Base-by-base conservation (phyloP, 1,284 basidiomycete species). In the Bjerkandera adusta region DNA sequence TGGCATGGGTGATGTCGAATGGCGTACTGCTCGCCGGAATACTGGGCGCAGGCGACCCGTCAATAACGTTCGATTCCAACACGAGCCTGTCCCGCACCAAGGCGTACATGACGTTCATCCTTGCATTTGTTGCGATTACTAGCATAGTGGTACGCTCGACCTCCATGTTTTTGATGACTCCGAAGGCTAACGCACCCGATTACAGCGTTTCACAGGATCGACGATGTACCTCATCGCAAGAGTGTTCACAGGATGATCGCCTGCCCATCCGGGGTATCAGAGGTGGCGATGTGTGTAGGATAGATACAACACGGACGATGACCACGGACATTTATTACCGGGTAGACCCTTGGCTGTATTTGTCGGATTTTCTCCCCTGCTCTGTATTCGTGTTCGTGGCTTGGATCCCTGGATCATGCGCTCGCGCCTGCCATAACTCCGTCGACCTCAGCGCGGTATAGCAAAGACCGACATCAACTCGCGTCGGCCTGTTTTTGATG, bases 1-100 rank as follows among this genome's bases (percentile, higher is more conserved):
- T 98, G 40, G 76, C 81, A 3, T 96, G 93, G 85, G 83, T 91
- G 2, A 62, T 95, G 46, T 85, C 88, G 21, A 94, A 95, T 63
- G 89, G 84, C 2, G 55, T 92, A 35, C 72, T 93, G n/a, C 67
- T 92, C 27, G 75, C 83, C 20, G 72, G 71, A 8, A 92, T 97
- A 47, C 68, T 97, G 20, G 81, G 85, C 5, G 85, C 85, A 15
- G 73, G 79, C 39, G 70, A 79, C 45, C 66, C 82, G 0, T 72
- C 76, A 3, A 70, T 68, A 36, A 86, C 89, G 0, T 94, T 96
- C 66, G 71, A 68, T 21, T 64, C 69, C 12, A 68, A 73, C 29
- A 66, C 66, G 3, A 69, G 75, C 10, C 64, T 78, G 43, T 78
- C 70, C 32, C 77, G 81, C 43, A 84, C 83, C 38, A 86, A 85